Percentiles rank a stretch among this genome's conserved stretches.
Evolutionary conservation across 805 yeast genomes (phyloP).

Genomic region (Cyberlindnera galapagoensis): DNA sequence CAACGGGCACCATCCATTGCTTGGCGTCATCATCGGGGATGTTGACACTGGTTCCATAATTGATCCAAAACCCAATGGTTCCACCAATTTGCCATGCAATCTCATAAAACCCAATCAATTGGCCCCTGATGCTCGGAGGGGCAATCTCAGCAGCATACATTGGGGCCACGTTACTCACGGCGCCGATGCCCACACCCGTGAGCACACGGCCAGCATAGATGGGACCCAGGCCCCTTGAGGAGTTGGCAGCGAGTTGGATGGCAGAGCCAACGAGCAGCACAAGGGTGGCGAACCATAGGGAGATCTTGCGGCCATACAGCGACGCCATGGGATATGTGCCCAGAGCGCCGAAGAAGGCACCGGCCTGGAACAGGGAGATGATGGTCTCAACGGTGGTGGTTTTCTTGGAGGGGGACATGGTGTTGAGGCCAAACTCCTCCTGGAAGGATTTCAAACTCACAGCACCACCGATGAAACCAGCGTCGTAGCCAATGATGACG

Average conservation of each 20-base stretch:
- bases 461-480: slow-evolving; percentile 51
- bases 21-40: slow-evolving; percentile 27
- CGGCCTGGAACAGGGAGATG: slow-evolving; percentile 46
- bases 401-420: slow-evolving; percentile 23
- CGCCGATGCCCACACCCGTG: slow-evolving; percentile 46
- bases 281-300: slow-evolving; percentile 34
- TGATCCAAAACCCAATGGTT: slow-evolving; percentile 16
- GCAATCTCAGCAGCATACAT: slow-evolving; percentile 40
- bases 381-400: slow-evolving; percentile 32
- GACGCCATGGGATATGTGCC: slow-evolving; percentile 38
- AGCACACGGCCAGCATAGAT: slow-evolving; percentile 47
- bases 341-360: slow-evolving; percentile 43
- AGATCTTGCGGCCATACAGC: slow-evolving; percentile 32
- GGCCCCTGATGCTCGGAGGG: slow-evolving; percentile 43
- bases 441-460: slow-evolving; percentile 39
- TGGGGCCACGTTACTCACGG: slow-evolving; percentile 44
- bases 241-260: slow-evolving; percentile 28
- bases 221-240: slow-evolving; percentile 33
- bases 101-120: slow-evolving; percentile 40
- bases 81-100: slow-evolving; percentile 35
- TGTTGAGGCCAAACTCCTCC: slow-evolving; percentile 36
- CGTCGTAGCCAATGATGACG: slow-evolving; percentile 47
- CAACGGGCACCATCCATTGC: slow-evolving; percentile 44
- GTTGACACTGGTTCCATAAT: slow-evolving; percentile 13
- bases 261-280: slow-evolving; percentile 39